Evolutionary conservation across 1,139 yeast species (phyloP), one percentile per base, ranked within the genome.

Genomic region (Hyphopichia fennica): DNA sequence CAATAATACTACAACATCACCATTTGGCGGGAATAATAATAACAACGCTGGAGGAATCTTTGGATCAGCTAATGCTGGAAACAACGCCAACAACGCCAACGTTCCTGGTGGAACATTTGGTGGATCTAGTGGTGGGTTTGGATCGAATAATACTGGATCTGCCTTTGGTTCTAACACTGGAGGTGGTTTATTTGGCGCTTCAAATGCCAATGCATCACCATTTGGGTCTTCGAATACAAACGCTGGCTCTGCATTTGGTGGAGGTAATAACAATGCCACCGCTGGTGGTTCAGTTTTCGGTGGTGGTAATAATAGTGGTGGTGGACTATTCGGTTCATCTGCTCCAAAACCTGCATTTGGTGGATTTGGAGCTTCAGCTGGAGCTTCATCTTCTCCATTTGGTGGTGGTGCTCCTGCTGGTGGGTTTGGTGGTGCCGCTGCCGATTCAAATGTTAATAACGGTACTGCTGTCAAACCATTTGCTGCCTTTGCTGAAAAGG

Each of bases 381-480:
- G 47, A 34, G 47, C 46, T 32, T 48, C 46, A 23, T 48, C 53
- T 7, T 48, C 57, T 8, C 54, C 58, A 2, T 57, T 54, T 44
- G 60, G 60, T 1, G 49, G 27, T 4, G 38, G 48, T 3, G 33
- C 49, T 31, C 37, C 51, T 18, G 56, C 65, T 13, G 45, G 50
- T 31, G 56, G 61, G 15, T 54, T 54, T 42, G 61, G 57, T 25
- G 68, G 69, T 10, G 56, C 67, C 34, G 11, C 63, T 36, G 46
- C 42, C 14, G 71, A 62, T 40, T 65, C 75, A 17, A 62, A 57
- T 41, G 61, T 58, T 34, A 76, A 75, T 53, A 82, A 81, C 50
- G 97, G 97, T 28, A 87, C 96, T 1, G 81, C 84, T 0, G 66
- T 77, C 40, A 81, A 79, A 53, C 89, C 96, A 3, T 85, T 80